phyloP scores from a whole-genome alignment of 495 filamentous ascomycete genomes.

The Penicillium ochrochloron region DNA sequence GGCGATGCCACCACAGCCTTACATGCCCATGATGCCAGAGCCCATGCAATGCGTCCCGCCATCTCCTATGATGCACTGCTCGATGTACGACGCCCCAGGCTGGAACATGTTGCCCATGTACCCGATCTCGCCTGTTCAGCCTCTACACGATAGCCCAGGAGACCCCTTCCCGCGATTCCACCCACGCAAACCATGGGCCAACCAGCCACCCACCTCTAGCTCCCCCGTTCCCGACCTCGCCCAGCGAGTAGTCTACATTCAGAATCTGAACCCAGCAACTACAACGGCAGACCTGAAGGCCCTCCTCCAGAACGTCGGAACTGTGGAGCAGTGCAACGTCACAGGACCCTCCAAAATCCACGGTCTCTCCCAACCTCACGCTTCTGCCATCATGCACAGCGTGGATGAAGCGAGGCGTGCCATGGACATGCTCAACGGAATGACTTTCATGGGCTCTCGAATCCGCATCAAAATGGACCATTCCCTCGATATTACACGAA shows the following conservation, averaged over 20 bases:
- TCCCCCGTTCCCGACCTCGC: constrained; percentile 12
- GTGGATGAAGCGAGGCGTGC: constrained; percentile 43
- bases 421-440: constrained; percentile 37
- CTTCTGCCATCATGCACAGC: constrained; percentile 38
- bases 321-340: constrained; percentile 40
- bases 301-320: constrained; percentile 31
- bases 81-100: constrained; percentile 37
- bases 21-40: constrained; percentile 43
- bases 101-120: constrained; percentile 42
- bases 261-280: constrained; percentile 35
- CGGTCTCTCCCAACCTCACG: constrained; percentile 28
- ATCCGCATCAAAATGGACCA: constrained; percentile 38
- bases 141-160: constrained; percentile 14
- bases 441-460: constrained; percentile 37
- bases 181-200: constrained; percentile 22
- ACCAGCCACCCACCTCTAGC: constrained; percentile 13
- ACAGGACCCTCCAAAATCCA: constrained; percentile 22
- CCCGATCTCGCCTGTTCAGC: constrained; percentile 34
- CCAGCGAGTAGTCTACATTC: constrained; percentile 34
- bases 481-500: constrained; percentile 8
- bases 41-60: constrained; percentile 37
- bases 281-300: constrained; percentile 30
- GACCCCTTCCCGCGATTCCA: constrained; percentile 11
- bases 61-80: constrained; percentile 37
- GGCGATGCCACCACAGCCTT: constrained; percentile 32